Evolutionary conservation across 164 flowering plant genomes (phyloP).

Genomic region (Aristolochia californica): DNA sequence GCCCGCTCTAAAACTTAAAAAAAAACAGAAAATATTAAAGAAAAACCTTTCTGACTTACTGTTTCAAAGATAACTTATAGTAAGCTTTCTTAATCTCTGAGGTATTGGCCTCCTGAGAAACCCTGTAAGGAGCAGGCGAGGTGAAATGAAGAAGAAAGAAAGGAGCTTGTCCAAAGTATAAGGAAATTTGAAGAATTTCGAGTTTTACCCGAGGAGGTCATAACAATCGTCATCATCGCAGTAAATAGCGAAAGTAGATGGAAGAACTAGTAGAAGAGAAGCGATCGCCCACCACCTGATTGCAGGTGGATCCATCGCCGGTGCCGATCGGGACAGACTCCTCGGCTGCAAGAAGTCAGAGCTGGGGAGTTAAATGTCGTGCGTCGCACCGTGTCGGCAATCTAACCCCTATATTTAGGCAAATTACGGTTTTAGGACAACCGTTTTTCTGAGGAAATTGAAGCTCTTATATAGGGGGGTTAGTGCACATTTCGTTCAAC

Average conservation of each 20-base stretch:
- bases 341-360: too few species aligned
- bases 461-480: too few species aligned
- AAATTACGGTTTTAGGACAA: too few species aligned
- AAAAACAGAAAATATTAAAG: conserved; percentile 5
- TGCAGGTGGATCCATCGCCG: conserved; percentile 22
- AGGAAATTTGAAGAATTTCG: too few species aligned
- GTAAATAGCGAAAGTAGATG: conserved; percentile 61
- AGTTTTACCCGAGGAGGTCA: conserved; percentile 74
- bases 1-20: neutral
- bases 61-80: conserved; percentile 85
- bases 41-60: conserved; percentile 24
- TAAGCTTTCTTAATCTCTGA: conserved; percentile 96
- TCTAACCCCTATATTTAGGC: too few species aligned
- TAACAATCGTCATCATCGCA: conserved; percentile 97
- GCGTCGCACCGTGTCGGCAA: too few species aligned
- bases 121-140: conserved; percentile 24
- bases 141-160: neutral
- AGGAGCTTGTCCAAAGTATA: neutral
- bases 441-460: too few species aligned
- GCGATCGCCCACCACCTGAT: conserved; percentile 35
- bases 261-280: conserved; percentile 28
- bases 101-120: conserved; percentile 67
- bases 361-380: too few species aligned
- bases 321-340: neutral
- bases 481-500: too few species aligned